Conservation (phyloP, 495 filamentous ascomycete species). For the Mytilinidion resinicola region DNA sequence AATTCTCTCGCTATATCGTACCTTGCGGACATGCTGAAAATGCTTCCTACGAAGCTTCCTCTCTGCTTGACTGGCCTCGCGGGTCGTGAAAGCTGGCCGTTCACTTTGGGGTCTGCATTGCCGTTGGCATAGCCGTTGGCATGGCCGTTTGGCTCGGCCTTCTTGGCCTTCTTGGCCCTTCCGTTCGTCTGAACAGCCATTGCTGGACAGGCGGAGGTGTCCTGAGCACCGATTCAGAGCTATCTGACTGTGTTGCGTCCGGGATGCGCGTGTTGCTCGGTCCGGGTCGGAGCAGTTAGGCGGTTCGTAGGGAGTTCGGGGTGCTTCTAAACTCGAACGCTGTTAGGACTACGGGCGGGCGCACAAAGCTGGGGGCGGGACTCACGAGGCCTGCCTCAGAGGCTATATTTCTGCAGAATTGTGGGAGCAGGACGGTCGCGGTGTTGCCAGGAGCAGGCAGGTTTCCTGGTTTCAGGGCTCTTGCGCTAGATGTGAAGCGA, state of each 20-base stretch:
- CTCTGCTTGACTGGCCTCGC: slow-evolving; percentile 4
- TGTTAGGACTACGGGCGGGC: neutral
- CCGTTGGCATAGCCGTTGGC: slow-evolving; percentile 11
- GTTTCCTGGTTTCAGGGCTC: neutral
- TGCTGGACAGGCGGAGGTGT: slow-evolving; percentile 4
- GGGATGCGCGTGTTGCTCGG: neutral
- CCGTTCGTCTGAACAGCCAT: slow-evolving; percentile 26
- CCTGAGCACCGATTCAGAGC: neutral
- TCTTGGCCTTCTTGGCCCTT: slow-evolving; percentile 23
- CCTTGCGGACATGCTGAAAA: slow-evolving; percentile 23
- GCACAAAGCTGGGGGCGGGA: neutral
- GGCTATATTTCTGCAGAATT: neutral
- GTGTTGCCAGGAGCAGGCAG: slow-evolving; percentile 3
- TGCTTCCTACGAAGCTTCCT: slow-evolving; percentile 10
- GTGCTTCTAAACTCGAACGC: neutral
- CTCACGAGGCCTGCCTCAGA: slow-evolving; percentile 3
- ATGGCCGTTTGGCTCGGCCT: slow-evolving; percentile 13
- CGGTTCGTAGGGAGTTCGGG: neutral
- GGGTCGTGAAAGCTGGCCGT: slow-evolving; percentile 4
- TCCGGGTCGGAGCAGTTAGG: neutral
- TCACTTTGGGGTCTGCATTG: slow-evolving; percentile 6
- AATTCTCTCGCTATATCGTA: neutral
- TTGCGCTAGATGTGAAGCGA: slow-evolving; percentile 2
- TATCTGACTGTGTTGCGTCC: slow-evolving; percentile 2
- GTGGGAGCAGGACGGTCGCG: neutral